A percentile compares a stretch with the other conserved stretches of the same genome.
Evolutionary conservation across 179 eudicot genomes (phyloP).

Genomic region (Pouteria campechiana): DNA sequence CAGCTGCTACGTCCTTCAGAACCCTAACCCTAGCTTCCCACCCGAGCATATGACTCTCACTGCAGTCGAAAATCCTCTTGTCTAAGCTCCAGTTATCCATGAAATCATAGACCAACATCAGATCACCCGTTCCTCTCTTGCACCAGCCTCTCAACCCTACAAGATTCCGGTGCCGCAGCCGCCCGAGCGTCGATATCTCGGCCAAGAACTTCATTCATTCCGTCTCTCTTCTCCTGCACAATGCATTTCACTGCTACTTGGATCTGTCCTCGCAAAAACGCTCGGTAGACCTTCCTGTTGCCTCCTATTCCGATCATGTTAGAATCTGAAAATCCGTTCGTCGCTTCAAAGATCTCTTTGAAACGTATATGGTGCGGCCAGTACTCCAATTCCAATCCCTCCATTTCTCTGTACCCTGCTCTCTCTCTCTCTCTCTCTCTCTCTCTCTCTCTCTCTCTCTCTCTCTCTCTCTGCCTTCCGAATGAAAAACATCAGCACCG

Average conservation of each 20-base stretch:
- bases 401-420: conserved; percentile 33
- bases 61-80: conserved; percentile 19
- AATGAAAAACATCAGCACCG: conserved; percentile 7
- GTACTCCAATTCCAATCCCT: conserved; percentile 43
- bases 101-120: conserved; percentile 28
- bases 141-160: conserved; percentile 46
- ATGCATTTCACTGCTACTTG: conserved; percentile 35
- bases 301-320: conserved; percentile 41
- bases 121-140: conserved; percentile 29
- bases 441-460: conserved; percentile 18
- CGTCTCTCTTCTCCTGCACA: conserved; percentile 19
- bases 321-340: conserved; percentile 20
- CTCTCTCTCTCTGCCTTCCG: conserved; percentile 11
- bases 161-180: conserved; percentile 29
- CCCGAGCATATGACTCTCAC: conserved; percentile 16
- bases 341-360: conserved; percentile 31
- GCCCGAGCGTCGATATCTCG: conserved; percentile 32
- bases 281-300: conserved; percentile 39
- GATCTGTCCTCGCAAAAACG: conserved; percentile 19
- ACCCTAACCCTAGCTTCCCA: conserved; percentile 21
- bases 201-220: conserved; percentile 29
- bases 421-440: conserved; percentile 20
- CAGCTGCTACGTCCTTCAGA: conserved; percentile 32
- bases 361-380: conserved; percentile 38
- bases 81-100: conserved; percentile 41